Conservation (phyloP, 306 rosid genomes). For the Acacia melanoxylon region DNA sequence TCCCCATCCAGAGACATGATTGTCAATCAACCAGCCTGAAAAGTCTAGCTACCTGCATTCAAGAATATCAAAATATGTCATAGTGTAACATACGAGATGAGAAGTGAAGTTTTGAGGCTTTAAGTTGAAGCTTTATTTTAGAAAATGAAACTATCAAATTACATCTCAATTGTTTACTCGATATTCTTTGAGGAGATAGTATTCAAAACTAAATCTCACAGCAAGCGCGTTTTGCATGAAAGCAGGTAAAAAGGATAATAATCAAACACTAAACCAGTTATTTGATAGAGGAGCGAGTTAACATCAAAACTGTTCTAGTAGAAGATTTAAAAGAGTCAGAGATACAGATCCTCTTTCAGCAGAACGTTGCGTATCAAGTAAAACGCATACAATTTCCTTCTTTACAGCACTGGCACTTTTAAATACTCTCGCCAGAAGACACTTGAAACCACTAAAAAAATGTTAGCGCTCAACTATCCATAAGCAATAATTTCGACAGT, state of each 20-base stretch:
- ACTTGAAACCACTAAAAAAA: neutral
- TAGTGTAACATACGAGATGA: neutral
- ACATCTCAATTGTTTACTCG: neutral
- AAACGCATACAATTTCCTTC: neutral
- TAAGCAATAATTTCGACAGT: neutral
- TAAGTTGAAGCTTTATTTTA: neutral
- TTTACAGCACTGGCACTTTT: neutral
- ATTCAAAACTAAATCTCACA: neutral
- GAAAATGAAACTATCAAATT: neutral
- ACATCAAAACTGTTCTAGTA: neutral
- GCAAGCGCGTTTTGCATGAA: neutral
- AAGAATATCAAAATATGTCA: conserved; percentile 24
- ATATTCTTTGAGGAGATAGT: neutral
- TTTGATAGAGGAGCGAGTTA: too few relatives aligned
- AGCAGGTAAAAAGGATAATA: neutral
- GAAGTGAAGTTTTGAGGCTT: neutral
- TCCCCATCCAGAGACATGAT: conserved; percentile 31
- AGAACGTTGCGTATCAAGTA: neutral
- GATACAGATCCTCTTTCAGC: neutral
- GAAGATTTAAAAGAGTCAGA: neutral
- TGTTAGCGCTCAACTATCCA: neutral
- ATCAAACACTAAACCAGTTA: neutral
- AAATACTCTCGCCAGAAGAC: neutral
- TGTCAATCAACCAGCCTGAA: conserved; percentile 32
- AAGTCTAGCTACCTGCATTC: conserved; percentile 39